Percentiles rank a stretch among this genome's conserved stretches.
Conservation (phyloP, 2,329 filamentous ascomycete genomes). For the Ilyonectria sp. region DNA sequence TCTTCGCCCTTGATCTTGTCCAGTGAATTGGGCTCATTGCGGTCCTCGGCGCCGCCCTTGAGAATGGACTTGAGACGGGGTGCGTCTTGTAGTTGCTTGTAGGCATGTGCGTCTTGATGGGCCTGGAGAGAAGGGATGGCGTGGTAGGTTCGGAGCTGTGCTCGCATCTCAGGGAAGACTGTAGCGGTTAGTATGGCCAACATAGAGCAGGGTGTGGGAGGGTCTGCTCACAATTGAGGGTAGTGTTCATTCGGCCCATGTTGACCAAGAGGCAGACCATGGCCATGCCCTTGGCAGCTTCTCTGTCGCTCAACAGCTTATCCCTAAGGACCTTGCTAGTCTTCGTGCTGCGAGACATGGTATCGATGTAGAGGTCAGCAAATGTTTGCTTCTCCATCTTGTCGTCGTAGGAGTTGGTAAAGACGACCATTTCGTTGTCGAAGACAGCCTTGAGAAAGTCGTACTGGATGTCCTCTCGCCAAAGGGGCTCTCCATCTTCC, state of each 20-base stretch:
- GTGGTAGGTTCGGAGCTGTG: constrained; percentile 96
- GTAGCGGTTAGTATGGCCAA: constrained; percentile 40
- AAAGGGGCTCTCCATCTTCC: constrained; percentile 88
- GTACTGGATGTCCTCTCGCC: constrained; percentile 90
- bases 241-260: constrained; percentile 98
- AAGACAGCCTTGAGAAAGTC: constrained; percentile 88
- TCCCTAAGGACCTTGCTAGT: constrained; percentile 98
- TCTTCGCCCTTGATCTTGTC: constrained; percentile 81
- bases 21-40: constrained; percentile 84
- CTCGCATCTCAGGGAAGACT: constrained; percentile 99
- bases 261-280: constrained; percentile 99
- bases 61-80: constrained; percentile 96
- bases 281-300: constrained; percentile 96
- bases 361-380: constrained; percentile 97
- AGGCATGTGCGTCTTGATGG: constrained; percentile 93
- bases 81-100: constrained; percentile 98
- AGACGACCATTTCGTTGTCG: constrained; percentile 81
- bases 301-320: constrained; percentile 92
- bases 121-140: constrained; percentile 97
- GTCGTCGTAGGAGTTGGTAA: constrained; percentile 90
- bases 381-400: constrained; percentile 78
- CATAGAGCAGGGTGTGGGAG: constrained; percentile 1
- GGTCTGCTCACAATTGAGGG: constrained; percentile 84
- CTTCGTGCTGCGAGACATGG: constrained; percentile 98
- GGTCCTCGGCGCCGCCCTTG: constrained; percentile 95